A percentile compares a stretch with the other conserved stretches of the same genome.
Evolutionary conservation across 208 protist species (phyloP).

Genomic region (Trypanosoma vivax): DNA sequence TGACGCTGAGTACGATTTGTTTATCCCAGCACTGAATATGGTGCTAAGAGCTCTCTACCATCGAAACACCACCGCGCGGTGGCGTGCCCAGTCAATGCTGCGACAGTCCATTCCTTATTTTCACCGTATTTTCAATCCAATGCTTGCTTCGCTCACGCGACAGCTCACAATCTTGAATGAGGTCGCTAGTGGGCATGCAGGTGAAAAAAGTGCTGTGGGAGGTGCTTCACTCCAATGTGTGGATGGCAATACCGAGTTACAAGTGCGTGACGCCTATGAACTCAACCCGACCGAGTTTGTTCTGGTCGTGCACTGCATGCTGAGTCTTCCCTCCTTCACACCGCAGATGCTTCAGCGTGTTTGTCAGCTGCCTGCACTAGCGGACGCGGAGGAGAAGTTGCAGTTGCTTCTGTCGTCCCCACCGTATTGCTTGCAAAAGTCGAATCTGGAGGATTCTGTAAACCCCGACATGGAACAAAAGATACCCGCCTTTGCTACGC

Average conservation of each 20-base stretch:
- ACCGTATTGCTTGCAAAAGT: no score
- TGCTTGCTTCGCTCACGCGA: constrained; percentile 3
- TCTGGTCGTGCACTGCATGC: background rate
- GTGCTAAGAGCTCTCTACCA: constrained; percentile 6
- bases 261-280: background rate
- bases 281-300: background rate
- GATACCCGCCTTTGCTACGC: background rate
- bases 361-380: background rate
- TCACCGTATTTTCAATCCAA: constrained; percentile 8
- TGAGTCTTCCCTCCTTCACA: background rate
- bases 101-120: constrained; percentile 11
- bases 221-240: background rate
- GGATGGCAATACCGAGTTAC: background rate
- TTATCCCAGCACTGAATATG: constrained; percentile 14
- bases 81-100: constrained; percentile 5
- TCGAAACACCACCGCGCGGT: constrained; percentile 2
- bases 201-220: background rate
- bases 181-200: background rate
- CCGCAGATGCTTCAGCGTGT: background rate
- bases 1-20: constrained; percentile 2
- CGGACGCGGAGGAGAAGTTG: background rate
- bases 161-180: background rate
- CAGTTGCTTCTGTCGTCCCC: background rate
- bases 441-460: background rate
- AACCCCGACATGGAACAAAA: background rate